Evolutionary conservation across 768 basidiomycete genomes (phyloP).

Genomic region (Pisolithus albus): DNA sequence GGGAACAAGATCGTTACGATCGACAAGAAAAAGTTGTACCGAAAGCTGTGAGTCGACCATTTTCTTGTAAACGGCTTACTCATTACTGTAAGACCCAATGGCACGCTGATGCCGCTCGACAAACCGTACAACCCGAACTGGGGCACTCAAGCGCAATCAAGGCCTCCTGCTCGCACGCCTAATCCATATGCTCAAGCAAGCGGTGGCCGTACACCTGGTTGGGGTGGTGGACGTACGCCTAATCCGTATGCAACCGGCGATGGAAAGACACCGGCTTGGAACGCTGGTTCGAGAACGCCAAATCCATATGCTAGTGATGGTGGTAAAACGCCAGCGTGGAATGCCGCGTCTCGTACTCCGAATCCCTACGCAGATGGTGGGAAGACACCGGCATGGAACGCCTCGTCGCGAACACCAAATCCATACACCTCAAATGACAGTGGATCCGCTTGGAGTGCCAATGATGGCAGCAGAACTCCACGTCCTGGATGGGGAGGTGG

Average conservation of each 20-base stretch:
- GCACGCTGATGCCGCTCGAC: constrained; percentile 48
- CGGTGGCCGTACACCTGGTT: constrained; percentile 31
- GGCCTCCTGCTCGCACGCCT: constrained; percentile 37
- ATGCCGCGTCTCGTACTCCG: constrained; percentile 55
- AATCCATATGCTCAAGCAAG: constrained; percentile 40
- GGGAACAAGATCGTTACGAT: constrained; percentile 87
- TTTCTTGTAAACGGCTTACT: constrained; percentile 4
- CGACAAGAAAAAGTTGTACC: constrained; percentile 69
- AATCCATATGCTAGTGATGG: constrained; percentile 57
- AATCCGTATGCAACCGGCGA: constrained; percentile 57
- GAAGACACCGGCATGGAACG: constrained; percentile 44
- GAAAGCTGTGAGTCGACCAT: constrained; percentile 54
- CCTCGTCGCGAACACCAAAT: constrained; percentile 49
- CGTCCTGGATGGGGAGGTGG: constrained; percentile 35
- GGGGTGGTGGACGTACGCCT: constrained; percentile 49
- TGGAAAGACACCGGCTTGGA: constrained; percentile 59
- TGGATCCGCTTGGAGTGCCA: constrained; percentile 46
- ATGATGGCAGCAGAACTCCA: constrained; percentile 44
- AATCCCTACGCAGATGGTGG: constrained; percentile 54
- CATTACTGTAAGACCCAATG: constrained; percentile 42
- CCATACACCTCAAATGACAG: constrained; percentile 34
- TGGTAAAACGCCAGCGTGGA: constrained; percentile 66
- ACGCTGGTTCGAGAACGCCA: constrained; percentile 57
- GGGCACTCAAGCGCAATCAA: constrained; percentile 17
- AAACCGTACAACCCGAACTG: constrained; percentile 20